A percentile compares a stretch with the other conserved stretches of the same genome.
Evolutionary conservation across 441 rosid genomes (phyloP).

Genomic region (Croton setiger): DNA sequence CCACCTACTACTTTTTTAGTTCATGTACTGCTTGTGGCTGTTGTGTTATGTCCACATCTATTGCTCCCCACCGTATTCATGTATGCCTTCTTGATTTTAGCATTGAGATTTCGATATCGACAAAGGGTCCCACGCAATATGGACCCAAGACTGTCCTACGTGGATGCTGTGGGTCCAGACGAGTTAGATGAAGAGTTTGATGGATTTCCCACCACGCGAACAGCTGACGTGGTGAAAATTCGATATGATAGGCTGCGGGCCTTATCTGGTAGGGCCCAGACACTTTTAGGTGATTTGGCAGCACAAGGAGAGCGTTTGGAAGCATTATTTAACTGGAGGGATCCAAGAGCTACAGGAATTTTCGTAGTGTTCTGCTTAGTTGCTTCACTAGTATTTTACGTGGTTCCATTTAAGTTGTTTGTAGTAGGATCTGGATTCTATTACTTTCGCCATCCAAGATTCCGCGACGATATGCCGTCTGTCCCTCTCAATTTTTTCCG

Average conservation of each 20-base stretch:
- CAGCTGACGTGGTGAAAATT: conserved; percentile 28
- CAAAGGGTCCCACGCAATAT: conserved; percentile 39
- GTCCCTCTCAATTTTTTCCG: conserved; percentile 48
- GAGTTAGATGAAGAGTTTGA: conserved; percentile 49
- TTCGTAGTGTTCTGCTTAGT: conserved; percentile 33
- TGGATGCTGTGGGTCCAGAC: conserved; percentile 28
- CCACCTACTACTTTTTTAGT: conserved; percentile 32
- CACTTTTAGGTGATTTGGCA: conserved; percentile 36
- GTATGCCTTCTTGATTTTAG: conserved; percentile 29
- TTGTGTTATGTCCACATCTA: conserved; percentile 34
- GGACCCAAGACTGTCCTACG: conserved; percentile 35
- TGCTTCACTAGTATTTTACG: conserved; percentile 32
- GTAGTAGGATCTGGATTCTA: conserved; percentile 26
- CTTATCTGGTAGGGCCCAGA: conserved; percentile 38
- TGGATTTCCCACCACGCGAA: conserved; percentile 34
- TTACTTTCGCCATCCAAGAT: conserved; percentile 46
- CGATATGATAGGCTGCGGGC: conserved; percentile 52
- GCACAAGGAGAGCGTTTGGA: conserved; percentile 38
- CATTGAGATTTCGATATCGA: conserved; percentile 27
- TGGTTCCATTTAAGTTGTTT: conserved; percentile 26
- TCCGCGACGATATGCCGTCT: conserved; percentile 44
- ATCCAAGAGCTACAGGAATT: conserved; percentile 40
- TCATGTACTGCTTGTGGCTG: conserved; percentile 29
- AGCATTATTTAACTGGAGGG: conserved; percentile 37
- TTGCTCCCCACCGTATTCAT: conserved; percentile 31